These are phyloP conservation scores for Proliferodiscus dingleyae DNA, from an alignment of 2,329 filamentous ascomycete species.

Conservation along the genomic window DNA sequence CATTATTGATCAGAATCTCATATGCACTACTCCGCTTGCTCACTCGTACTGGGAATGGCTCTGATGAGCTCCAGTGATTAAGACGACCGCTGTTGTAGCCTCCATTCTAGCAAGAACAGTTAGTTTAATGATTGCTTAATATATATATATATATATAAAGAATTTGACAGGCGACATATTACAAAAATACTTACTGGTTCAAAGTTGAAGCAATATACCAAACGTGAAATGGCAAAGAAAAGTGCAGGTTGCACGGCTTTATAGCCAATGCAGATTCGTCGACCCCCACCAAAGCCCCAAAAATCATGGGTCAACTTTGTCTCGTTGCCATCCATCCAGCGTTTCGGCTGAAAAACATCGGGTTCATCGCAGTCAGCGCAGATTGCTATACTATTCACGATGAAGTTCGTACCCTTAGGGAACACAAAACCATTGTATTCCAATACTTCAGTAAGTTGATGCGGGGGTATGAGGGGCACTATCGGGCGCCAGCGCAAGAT, in stretches of 20 bases:
- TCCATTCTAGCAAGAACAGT: not conserved
- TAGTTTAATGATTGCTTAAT: too few relatives aligned
- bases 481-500: constrained; percentile 41
- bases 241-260: not conserved
- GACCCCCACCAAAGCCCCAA: constrained; percentile 1
- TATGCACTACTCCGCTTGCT: not conserved
- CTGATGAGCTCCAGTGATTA: not conserved
- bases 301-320: not conserved
- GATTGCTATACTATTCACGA: constrained; percentile 7
- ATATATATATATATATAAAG: too few relatives aligned
- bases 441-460: constrained; percentile 48
- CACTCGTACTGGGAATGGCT: not conserved
- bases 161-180: not conserved
- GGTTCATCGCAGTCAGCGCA: not conserved
- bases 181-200: not conserved
- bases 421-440: constrained; percentile 38
- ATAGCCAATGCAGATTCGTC: not conserved
- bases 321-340: not conserved
- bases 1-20: not conserved
- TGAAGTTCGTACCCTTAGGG: constrained; percentile 32
- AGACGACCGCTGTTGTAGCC: not conserved
- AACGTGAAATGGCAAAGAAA: not conserved
- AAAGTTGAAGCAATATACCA: constrained; percentile 1
- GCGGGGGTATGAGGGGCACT: constrained; percentile 46
- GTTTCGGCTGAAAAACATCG: not conserved